Evolutionary conservation across 2,329 filamentous ascomycete species (phyloP).

Genomic region (Tolypocladium endophyticum): DNA sequence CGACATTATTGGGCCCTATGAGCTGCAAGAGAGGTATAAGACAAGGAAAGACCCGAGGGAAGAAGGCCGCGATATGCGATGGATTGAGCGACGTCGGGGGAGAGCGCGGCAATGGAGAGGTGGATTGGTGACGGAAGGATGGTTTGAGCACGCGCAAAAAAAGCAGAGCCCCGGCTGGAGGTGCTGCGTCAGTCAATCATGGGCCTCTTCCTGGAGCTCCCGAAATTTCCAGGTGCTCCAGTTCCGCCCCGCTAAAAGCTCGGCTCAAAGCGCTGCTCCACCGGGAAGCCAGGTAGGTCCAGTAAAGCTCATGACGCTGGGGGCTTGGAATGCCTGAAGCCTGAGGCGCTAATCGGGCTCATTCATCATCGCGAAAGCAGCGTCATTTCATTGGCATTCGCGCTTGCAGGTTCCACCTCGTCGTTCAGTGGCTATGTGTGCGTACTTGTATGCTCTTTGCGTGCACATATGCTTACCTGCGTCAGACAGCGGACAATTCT

Average conservation of each 20-base stretch:
- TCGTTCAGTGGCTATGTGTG: not conserved
- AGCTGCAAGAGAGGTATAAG: conserved; percentile 8
- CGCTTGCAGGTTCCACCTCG: not conserved
- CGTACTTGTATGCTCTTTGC: too few relatives aligned
- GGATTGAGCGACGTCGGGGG: conserved; percentile 17
- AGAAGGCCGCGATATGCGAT: conserved; percentile 14
- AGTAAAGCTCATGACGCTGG: not conserved
- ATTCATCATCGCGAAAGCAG: not conserved
- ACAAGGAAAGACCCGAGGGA: conserved; percentile 13
- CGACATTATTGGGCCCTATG: conserved; percentile 24
- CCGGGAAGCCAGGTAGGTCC: not conserved
- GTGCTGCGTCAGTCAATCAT: not conserved
- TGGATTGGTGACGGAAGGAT: conserved; percentile 11
- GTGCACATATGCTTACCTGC: not conserved
- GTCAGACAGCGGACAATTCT: not conserved
- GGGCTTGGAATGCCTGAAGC: conserved; percentile 2
- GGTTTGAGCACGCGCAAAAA: conserved; percentile 18
- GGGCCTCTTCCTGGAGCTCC: conserved; percentile 4
- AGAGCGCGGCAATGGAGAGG: not conserved
- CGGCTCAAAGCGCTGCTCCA: not conserved
- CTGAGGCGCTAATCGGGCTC: not conserved
- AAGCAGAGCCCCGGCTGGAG: conserved; percentile 14
- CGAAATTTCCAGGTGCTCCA: conserved; percentile 17
- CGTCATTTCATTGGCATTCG: not conserved
- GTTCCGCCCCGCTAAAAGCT: conserved; percentile 1